phyloP scores from a whole-genome alignment of 305 asterid genomes.

The Galium porrigens region DNA sequence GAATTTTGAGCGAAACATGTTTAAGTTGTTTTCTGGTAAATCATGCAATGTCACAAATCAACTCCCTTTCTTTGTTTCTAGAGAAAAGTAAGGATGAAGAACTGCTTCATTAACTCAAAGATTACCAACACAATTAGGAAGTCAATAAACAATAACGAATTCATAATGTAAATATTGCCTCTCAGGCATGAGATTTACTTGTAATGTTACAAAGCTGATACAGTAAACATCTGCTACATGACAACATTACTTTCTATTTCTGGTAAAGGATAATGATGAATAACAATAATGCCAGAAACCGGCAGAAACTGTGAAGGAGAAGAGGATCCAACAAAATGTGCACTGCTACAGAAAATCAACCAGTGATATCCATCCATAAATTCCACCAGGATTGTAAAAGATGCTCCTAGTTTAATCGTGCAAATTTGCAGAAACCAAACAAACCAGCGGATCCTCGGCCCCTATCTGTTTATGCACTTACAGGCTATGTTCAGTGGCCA shows the following conservation, averaged over 20 bases:
- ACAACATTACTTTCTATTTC: conserved; percentile 13
- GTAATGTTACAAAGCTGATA: conserved; percentile 22
- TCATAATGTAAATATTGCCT: conserved; percentile 14
- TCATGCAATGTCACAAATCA: neutral
- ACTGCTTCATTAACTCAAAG: neutral
- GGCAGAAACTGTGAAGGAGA: conserved; percentile 5
- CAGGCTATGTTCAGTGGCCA: conserved; percentile 30
- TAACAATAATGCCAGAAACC: conserved; percentile 10
- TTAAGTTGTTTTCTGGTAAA: neutral
- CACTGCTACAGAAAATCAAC: conserved; percentile 10
- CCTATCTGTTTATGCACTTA: neutral
- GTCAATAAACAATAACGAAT: neutral
- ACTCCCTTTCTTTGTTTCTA: neutral
- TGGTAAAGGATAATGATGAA: conserved; percentile 17
- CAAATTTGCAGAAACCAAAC: conserved; percentile 9
- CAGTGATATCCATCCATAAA: conserved; percentile 3
- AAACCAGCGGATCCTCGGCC: conserved; percentile 2
- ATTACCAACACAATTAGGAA: neutral
- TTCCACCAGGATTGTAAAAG: conserved; percentile 9
- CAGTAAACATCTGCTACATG: conserved; percentile 25
- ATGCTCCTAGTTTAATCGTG: conserved; percentile 6
- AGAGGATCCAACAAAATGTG: conserved; percentile 6
- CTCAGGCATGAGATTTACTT: conserved; percentile 19
- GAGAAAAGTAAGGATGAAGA: neutral
- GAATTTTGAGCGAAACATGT: neutral